Conservation (phyloP, 73 alveolate genomes). For the Uronychia binucleata region DNA sequence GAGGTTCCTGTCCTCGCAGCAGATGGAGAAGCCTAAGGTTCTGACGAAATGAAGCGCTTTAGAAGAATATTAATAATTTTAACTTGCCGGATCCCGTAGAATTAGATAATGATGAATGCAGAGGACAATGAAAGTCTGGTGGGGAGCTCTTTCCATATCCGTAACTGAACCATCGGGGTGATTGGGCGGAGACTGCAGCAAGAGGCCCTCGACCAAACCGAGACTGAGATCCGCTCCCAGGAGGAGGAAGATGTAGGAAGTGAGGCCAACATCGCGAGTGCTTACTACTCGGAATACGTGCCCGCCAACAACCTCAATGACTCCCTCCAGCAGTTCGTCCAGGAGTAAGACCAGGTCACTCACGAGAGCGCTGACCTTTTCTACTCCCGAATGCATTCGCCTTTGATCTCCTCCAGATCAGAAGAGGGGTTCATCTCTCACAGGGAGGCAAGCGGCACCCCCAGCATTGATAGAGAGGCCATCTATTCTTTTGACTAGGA, state of each 20-base stretch:
- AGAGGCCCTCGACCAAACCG: too few relatives aligned
- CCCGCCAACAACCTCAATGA: neutral
- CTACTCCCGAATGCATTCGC: slow-evolving; percentile 1
- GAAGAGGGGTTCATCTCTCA: neutral
- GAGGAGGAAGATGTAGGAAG: neutral
- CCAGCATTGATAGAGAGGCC: neutral
- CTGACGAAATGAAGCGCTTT: too few relatives aligned
- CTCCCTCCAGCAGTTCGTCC: neutral
- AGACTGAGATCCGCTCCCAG: too few relatives aligned
- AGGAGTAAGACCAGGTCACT: neutral
- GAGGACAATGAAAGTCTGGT: too few relatives aligned
- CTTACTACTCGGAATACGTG: neutral
- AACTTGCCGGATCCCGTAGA: too few relatives aligned
- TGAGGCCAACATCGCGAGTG: neutral
- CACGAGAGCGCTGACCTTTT: neutral
- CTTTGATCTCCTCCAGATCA: neutral
- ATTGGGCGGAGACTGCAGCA: too few relatives aligned
- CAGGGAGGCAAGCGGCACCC: neutral
- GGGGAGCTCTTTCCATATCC: too few relatives aligned
- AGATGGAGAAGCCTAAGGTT: too few relatives aligned
- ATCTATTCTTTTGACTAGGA: neutral
- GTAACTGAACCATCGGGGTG: too few relatives aligned
- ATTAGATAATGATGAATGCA: too few relatives aligned
- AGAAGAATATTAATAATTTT: too few relatives aligned
- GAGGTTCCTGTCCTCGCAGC: too few relatives aligned